Percentiles rank a stretch among this genome's conserved stretches.
phyloP scores from a whole-genome alignment of 441 rosid species.

The Erysimum cheiri region DNA sequence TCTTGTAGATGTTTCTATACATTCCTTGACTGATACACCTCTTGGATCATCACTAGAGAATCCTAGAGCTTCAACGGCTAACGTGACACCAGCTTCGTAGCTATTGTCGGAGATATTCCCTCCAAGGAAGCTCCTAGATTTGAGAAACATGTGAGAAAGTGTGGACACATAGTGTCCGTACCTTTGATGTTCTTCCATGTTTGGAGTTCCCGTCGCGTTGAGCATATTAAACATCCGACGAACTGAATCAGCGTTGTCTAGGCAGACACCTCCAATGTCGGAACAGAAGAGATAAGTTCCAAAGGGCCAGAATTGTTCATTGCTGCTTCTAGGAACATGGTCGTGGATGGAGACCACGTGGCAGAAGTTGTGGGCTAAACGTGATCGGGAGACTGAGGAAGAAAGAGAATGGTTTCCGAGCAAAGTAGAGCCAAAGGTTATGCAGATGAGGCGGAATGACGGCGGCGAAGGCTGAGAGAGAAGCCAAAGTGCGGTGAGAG shows the following conservation, averaged over 20 bases:
- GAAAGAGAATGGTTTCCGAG: slow-evolving; percentile 68
- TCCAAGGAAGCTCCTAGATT: slow-evolving; percentile 45
- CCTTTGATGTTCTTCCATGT: slow-evolving; percentile 64
- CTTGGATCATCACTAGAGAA: slow-evolving; percentile 50
- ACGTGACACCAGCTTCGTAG: slow-evolving; percentile 63
- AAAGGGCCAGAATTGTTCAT: slow-evolving; percentile 62
- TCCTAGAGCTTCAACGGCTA: slow-evolving; percentile 71
- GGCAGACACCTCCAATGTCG: slow-evolving; percentile 68
- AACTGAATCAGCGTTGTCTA: slow-evolving; percentile 60
- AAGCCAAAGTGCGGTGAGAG: slow-evolving; percentile 78
- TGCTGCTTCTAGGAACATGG: slow-evolving; percentile 52
- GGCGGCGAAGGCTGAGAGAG: slow-evolving; percentile 51
- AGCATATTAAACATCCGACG: slow-evolving; percentile 58
- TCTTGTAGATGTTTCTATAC: slow-evolving; percentile 53
- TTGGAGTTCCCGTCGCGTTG: slow-evolving; percentile 32
- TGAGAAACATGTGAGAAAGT: slow-evolving; percentile 52
- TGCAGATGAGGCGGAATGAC: slow-evolving; percentile 55
- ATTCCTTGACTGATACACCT: slow-evolving; percentile 49
- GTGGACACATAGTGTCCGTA: slow-evolving; percentile 57
- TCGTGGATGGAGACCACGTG: slow-evolving; percentile 70
- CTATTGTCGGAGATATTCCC: slow-evolving; percentile 55
- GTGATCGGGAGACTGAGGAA: slow-evolving; percentile 53
- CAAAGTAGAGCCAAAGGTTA: slow-evolving; percentile 86
- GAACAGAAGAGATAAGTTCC: slow-evolving; percentile 77
- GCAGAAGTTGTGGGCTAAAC: slow-evolving; percentile 75